These are phyloP conservation scores for Westerdykella ornata DNA, from an alignment of 2,329 filamentous ascomycete species.

Conservation along the genomic window DNA sequence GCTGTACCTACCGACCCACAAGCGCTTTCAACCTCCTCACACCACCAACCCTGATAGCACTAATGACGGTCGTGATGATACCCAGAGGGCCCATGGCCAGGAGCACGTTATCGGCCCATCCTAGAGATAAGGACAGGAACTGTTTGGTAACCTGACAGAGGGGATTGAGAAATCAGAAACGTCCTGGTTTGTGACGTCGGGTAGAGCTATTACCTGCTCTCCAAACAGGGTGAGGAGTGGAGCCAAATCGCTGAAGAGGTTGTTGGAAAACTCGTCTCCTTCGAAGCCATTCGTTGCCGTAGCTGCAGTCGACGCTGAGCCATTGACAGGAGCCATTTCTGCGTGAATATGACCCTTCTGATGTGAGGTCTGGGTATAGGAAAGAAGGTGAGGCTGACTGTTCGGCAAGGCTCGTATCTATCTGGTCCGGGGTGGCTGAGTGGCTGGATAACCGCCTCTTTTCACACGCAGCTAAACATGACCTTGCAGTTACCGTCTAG, in stretches of 20 bases:
- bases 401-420: no score
- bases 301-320: background rate
- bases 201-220: conserved; percentile 22
- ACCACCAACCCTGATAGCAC: conserved; percentile 20
- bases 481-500: no score
- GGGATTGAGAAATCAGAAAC: no score
- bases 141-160: conserved; percentile 34
- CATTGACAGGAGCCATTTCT: background rate
- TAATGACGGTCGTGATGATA: conserved; percentile 18
- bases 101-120: conserved; percentile 16
- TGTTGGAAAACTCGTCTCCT: conserved; percentile 24
- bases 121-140: conserved; percentile 34
- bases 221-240: conserved; percentile 37
- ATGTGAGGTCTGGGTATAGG: no score
- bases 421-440: no score
- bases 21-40: conserved; percentile 9
- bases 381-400: no score
- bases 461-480: no score
- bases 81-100: conserved; percentile 22
- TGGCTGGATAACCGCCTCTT: no score
- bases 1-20: conserved; percentile 16
- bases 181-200: no score
- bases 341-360: no score
- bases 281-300: background rate
- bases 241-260: conserved; percentile 32